These are phyloP conservation scores for Odontarrhena argentea DNA, from an alignment of 345 rosid genomes.

Conservation along the genomic window DNA sequence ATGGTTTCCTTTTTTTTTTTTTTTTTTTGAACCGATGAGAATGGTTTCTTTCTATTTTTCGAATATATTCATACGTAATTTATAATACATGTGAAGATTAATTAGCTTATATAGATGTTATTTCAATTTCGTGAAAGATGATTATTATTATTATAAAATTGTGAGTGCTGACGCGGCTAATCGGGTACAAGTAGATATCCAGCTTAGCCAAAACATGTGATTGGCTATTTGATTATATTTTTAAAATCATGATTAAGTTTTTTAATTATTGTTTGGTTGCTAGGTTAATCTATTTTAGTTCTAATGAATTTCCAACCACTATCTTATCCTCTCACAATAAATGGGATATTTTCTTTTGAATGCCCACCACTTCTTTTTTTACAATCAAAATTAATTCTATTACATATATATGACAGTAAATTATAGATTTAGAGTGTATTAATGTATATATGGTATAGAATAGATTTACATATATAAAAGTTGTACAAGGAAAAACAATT, in stretches of 20 bases:
- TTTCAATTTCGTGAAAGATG: constrained; percentile 13
- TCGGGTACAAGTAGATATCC: constrained; percentile 34
- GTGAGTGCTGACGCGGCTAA: constrained; percentile 31
- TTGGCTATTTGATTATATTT: constrained; percentile 13
- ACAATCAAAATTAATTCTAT: neutral
- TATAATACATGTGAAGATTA: neutral
- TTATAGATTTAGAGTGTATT: too few relatives aligned
- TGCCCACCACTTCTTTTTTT: constrained; percentile 16
- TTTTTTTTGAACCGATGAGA: too few relatives aligned
- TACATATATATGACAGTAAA: too few relatives aligned
- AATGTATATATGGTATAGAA: neutral
- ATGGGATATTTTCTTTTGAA: neutral
- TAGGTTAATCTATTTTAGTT: neutral
- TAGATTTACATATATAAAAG: neutral
- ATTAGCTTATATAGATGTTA: neutral
- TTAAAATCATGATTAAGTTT: constrained; percentile 1
- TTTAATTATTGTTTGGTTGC: constrained; percentile 9
- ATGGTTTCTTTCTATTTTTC: too few relatives aligned
- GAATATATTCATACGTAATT: too few relatives aligned
- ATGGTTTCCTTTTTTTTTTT: neutral
- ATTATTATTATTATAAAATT: neutral
- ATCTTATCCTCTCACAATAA: constrained; percentile 23
- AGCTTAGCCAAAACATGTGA: constrained; percentile 33
- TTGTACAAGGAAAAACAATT: neutral
- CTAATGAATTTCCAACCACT: constrained; percentile 16